Evolutionary conservation across 345 rosid species (phyloP).

Genomic region (Lepidium africanum): DNA sequence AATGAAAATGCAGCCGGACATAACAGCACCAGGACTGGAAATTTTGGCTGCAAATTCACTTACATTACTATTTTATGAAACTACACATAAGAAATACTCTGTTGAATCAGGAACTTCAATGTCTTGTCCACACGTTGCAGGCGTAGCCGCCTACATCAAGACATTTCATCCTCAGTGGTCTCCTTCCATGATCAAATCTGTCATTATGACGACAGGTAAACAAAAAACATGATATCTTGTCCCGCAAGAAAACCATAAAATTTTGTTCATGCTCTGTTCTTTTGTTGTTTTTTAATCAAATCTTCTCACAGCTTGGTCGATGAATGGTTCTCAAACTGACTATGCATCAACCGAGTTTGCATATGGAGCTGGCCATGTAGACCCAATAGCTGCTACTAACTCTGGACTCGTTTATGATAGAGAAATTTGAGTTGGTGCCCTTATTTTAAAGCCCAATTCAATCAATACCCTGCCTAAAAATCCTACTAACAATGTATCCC

Average conservation of each 20-base stretch:
- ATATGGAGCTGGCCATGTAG: slow-evolving; percentile 44
- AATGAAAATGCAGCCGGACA: slow-evolving; percentile 33
- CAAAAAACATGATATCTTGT: background rate
- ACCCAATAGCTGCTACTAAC: slow-evolving; percentile 35
- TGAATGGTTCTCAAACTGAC: slow-evolving; percentile 12
- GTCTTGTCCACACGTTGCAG: slow-evolving; percentile 47
- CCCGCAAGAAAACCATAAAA: background rate
- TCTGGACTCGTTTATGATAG: slow-evolving; percentile 34
- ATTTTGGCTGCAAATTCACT: slow-evolving; percentile 36
- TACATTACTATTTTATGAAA: slow-evolving; percentile 4
- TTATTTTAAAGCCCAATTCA: too few relatives aligned
- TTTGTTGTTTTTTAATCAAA: background rate
- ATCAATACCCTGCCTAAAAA: too few relatives aligned
- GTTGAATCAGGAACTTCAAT: slow-evolving; percentile 43
- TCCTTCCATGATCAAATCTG: slow-evolving; percentile 46
- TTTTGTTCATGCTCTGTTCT: background rate
- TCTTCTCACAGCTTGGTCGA: slow-evolving; percentile 24
- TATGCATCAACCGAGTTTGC: slow-evolving; percentile 31
- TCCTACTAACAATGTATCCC: too few relatives aligned
- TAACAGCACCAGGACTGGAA: slow-evolving; percentile 34
- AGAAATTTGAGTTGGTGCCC: too few relatives aligned
- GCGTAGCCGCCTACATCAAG: slow-evolving; percentile 32
- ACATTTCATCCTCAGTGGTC: slow-evolving; percentile 45
- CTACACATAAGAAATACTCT: slow-evolving; percentile 15
- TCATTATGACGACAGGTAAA: slow-evolving; percentile 51